phyloP scores from a whole-genome alignment of 1,139 yeast species.

The Wickerhamomyces sp. region DNA sequence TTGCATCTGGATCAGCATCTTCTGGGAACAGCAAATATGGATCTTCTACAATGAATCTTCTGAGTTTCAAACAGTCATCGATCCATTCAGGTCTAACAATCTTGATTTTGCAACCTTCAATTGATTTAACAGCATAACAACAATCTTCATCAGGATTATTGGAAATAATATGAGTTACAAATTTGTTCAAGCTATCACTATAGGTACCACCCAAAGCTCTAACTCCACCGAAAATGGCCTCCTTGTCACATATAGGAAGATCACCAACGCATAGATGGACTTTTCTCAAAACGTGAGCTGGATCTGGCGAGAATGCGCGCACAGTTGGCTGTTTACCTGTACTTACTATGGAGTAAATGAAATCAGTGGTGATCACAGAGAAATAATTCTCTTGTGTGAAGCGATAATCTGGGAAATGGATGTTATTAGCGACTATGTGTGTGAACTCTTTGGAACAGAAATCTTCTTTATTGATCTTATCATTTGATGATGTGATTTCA shows the following conservation, averaged over 20 bases:
- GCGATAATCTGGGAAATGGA: slow-evolving; percentile 52
- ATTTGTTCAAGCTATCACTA: slow-evolving; percentile 56
- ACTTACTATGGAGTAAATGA: slow-evolving; percentile 53
- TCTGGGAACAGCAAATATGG: slow-evolving; percentile 40
- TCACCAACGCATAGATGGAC: slow-evolving; percentile 60
- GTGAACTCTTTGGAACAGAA: slow-evolving; percentile 29
- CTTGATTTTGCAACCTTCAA: slow-evolving; percentile 42
- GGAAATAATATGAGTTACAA: slow-evolving; percentile 77
- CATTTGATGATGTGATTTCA: slow-evolving; percentile 16
- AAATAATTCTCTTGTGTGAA: slow-evolving; percentile 50
- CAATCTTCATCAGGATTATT: slow-evolving; percentile 46
- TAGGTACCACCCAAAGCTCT: slow-evolving; percentile 73
- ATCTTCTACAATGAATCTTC: slow-evolving; percentile 46
- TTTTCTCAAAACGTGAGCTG: slow-evolving; percentile 56
- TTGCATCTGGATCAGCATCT: slow-evolving; percentile 12
- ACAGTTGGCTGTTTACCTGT: slow-evolving; percentile 44
- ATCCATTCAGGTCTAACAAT: slow-evolving; percentile 77
- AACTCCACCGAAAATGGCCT: slow-evolving; percentile 62
- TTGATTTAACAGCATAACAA: slow-evolving; percentile 34
- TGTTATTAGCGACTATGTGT: slow-evolving; percentile 53
- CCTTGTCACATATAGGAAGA: slow-evolving; percentile 56
- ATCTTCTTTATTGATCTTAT: slow-evolving; percentile 17
- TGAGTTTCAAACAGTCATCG: slow-evolving; percentile 58
- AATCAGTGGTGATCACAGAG: slow-evolving; percentile 63
- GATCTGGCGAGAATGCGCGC: slow-evolving; percentile 57